These are phyloP conservation scores for Yamadazyma scolyti DNA, from an alignment of 805 yeast genomes.

Conservation along the genomic window DNA sequence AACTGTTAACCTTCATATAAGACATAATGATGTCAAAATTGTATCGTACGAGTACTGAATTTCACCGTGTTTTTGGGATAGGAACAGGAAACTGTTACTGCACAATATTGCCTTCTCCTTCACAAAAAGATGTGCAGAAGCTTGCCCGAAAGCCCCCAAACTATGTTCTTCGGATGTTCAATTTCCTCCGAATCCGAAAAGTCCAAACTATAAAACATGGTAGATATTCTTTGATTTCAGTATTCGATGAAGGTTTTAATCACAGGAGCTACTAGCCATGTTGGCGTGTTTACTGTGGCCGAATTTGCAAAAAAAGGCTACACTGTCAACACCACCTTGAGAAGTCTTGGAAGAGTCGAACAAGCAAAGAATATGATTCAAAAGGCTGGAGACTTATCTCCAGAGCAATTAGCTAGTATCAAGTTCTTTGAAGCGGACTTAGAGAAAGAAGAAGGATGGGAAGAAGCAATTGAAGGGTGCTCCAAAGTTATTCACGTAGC, in stretches of 20 bases:
- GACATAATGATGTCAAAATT: no score
- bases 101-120: no score
- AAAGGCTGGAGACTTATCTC: constrained; percentile 1
- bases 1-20: no score
- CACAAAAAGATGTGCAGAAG: no score
- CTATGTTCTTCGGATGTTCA: no score
- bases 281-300: constrained; percentile 7
- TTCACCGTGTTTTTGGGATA: no score
- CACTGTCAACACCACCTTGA: constrained; percentile 11
- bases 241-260: constrained; percentile 8
- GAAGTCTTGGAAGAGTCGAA: constrained; percentile 4
- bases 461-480: constrained; percentile 9
- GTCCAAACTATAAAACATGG: no score
- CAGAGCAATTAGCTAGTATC: neutral
- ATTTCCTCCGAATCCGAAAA: no score
- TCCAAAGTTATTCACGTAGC: constrained; percentile 8
- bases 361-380: constrained; percentile 2
- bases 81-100: no score
- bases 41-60: no score
- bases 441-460: constrained; percentile 9
- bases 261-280: constrained; percentile 13
- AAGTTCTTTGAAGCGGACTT: constrained; percentile 9
- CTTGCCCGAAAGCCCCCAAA: no score
- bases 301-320: constrained; percentile 10
- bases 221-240: no score